phyloP scores from a whole-genome alignment of 176 grass and related monocot genomes.

The Oryza glaberrima region DNA sequence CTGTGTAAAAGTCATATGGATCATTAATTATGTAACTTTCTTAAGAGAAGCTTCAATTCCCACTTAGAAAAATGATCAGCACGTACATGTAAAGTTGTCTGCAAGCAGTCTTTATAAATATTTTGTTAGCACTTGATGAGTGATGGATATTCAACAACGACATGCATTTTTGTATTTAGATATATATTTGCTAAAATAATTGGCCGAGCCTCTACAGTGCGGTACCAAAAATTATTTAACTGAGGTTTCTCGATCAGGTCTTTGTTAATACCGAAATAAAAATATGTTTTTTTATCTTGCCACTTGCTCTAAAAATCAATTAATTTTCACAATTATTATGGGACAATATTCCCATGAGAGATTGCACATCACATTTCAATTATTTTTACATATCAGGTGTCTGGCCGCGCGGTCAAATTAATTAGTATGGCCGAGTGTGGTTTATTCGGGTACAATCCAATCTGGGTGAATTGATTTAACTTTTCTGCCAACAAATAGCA shows the following conservation, averaged over 20 bases:
- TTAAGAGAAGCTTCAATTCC: background rate
- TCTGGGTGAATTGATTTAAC: background rate
- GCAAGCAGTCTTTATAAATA: constrained; percentile 27
- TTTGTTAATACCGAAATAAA: constrained; percentile 37
- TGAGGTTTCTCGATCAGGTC: constrained; percentile 23
- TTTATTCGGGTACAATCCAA: too few relatives aligned
- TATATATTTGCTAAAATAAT: constrained; percentile 6
- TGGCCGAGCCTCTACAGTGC: constrained; percentile 11
- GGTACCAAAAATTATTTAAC: constrained; percentile 14
- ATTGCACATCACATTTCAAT: background rate
- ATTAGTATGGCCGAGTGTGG: too few relatives aligned
- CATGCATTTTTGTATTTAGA: constrained; percentile 6
- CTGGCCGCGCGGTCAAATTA: background rate
- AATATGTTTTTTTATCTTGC: background rate
- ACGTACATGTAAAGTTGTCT: background rate
- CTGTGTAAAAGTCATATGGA: background rate
- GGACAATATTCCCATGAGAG: background rate
- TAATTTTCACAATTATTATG: background rate
- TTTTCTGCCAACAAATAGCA: background rate
- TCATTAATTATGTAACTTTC: background rate
- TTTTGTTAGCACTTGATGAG: constrained; percentile 31
- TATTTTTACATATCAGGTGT: too few relatives aligned
- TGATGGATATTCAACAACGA: constrained; percentile 21
- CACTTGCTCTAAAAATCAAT: background rate
- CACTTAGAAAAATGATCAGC: background rate